A percentile compares a stretch with the other conserved stretches of the same genome.
Conservation (phyloP, 371 early-diverging fungal genomes). For the Mucor plumbeus region DNA sequence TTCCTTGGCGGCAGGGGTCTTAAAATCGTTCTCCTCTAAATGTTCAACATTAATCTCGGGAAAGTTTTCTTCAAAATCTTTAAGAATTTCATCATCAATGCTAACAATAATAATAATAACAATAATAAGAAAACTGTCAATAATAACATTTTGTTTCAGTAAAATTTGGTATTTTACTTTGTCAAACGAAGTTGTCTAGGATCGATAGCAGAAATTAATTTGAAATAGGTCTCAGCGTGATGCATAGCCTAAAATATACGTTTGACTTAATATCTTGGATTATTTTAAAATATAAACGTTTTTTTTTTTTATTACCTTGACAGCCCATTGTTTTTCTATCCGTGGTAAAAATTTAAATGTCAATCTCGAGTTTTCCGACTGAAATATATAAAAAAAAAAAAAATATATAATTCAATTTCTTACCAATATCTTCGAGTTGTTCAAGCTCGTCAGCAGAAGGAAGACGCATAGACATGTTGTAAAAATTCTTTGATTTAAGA, state of each 20-base stretch:
- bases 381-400: too few relatives aligned
- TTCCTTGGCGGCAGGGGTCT: constrained; percentile 79
- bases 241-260: constrained; percentile 70
- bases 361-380: not conserved
- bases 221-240: constrained; percentile 93
- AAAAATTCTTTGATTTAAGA: not conserved
- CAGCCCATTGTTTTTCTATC: constrained; percentile 91
- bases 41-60: constrained; percentile 70
- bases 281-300: not conserved
- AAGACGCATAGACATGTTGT: constrained; percentile 58
- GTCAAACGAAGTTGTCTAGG: constrained; percentile 79
- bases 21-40: constrained; percentile 78
- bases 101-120: constrained; percentile 37
- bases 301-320: constrained; percentile 58
- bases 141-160: not conserved
- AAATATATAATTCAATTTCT: not conserved
- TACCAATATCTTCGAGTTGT: constrained; percentile 83
- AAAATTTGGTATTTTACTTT: constrained; percentile 46
- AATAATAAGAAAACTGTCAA: too few relatives aligned
- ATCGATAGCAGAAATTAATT: constrained; percentile 73
- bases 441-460: constrained; percentile 80
- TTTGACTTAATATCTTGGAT: not conserved
- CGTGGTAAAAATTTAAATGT: not conserved
- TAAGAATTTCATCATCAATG: constrained; percentile 85
- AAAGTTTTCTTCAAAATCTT: constrained; percentile 74